Base-by-base conservation (phyloP, 2,329 filamentous ascomycete genomes). In the Xylaria arbuscula region DNA sequence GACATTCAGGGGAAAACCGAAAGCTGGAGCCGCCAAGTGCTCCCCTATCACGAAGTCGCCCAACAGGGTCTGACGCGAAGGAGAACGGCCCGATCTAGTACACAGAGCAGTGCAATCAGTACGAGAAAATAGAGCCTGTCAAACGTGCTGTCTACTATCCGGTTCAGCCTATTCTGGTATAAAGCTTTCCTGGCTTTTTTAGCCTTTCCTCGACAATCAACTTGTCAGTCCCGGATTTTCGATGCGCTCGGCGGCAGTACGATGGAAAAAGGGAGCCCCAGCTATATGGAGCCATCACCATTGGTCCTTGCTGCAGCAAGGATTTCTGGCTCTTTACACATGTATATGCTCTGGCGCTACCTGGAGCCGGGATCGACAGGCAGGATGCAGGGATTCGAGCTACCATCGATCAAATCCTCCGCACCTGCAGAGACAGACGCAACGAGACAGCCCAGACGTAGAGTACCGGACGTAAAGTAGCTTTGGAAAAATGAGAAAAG, bases 361-460 rank as follows among this genome's bases (percentile, higher is more conserved):
- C 68, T 76, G 67, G 59, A 64, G 66, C 72, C 74, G 75, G 74
- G 74, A 76, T 75, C 72, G 72, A 71, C 72, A 73, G 72, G 74
- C 70, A 68, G 61, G 53, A 17, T 24, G 70, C 74, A 77, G 70
- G 76, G 76, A 70, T 76, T 67, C 13, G 57, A 53, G 69, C 67
- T 74, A 70, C 70, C 67, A 70, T 69, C 55, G 62, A 69, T 70
- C 47, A 48, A 70, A 68, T 69, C 32, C 45, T 70, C 62, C 59
- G 22, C 64, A 64, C 58, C 62, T 72, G 56, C 66, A 66, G 54
- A 42, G 51, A 51, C 54, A 66, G 60, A 65, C 53, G 55, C 62
- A 61, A 54, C 62, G 22, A n/a, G 22, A 32, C 42, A 63, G 47
- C 53, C 64, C 57, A 19, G 38, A 40, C 19, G 62, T 62, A 61